These are phyloP conservation scores for Beauveria varroae DNA, from an alignment of 2,329 filamentous ascomycete species.

Conservation along the genomic window DNA sequence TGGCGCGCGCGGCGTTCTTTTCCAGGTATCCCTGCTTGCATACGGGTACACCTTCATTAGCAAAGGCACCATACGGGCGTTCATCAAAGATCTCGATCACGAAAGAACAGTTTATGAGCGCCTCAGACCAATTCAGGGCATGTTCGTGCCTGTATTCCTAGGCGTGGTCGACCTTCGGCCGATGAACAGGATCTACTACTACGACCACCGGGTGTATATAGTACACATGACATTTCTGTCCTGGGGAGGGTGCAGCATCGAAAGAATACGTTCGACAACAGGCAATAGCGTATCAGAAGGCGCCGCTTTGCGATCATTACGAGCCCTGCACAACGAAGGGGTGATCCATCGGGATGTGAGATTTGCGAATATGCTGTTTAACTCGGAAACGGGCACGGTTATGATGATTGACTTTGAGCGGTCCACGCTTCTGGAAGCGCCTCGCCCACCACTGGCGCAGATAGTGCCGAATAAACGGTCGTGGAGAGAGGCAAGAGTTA, in stretches of 20 bases:
- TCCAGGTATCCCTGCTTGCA: conserved; percentile 31
- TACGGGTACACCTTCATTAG: conserved; percentile 36
- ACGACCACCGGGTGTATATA: conserved; percentile 24
- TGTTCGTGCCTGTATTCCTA: conserved; percentile 29
- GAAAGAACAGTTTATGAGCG: conserved; percentile 28
- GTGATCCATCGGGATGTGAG: not conserved
- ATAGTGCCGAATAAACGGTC: no score
- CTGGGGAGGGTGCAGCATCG: conserved; percentile 21
- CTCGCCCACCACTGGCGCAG: no score
- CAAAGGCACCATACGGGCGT: conserved; percentile 31
- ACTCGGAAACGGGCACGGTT: not conserved
- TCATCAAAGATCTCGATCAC: conserved; percentile 27
- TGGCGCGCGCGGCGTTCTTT: conserved; percentile 31
- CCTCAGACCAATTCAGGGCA: conserved; percentile 26
- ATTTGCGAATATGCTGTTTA: not conserved
- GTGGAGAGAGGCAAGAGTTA: no score
- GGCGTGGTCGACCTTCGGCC: conserved; percentile 28
- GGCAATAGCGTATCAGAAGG: not conserved
- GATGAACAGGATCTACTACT: conserved; percentile 26
- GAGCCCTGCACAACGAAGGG: not conserved
- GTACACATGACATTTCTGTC: conserved; percentile 27
- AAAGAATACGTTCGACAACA: not conserved
- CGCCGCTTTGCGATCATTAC: not conserved
- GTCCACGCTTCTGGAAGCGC: no score
- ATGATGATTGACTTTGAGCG: not conserved